A percentile compares a stretch with the other conserved stretches of the same genome.
Evolutionary conservation across 495 filamentous ascomycete species (phyloP).

Genomic region (Penicillium canariense): DNA sequence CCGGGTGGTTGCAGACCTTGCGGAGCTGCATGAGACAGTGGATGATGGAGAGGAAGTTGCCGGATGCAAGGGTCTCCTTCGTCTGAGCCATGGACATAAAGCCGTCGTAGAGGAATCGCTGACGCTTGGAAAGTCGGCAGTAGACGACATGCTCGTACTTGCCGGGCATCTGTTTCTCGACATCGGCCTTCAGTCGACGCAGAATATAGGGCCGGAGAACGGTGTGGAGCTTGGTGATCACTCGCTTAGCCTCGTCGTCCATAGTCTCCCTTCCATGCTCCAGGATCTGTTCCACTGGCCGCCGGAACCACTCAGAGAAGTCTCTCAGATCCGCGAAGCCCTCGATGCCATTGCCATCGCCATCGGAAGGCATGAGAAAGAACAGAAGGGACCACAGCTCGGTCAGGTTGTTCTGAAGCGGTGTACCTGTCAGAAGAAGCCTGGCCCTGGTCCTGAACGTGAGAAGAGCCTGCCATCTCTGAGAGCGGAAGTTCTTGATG

Average conservation of each 20-base stretch:
- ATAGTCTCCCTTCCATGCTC: constrained; percentile 91
- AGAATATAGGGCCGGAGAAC: constrained; percentile 91
- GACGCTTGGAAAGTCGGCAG: constrained; percentile 89
- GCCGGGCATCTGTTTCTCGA: constrained; percentile 98
- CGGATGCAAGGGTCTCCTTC: constrained; percentile 81
- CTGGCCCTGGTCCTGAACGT: constrained; percentile 86
- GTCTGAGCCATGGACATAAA: constrained; percentile 95
- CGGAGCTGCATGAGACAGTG: constrained; percentile 97
- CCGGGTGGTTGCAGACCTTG: constrained; percentile 98
- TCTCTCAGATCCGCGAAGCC: constrained; percentile 88
- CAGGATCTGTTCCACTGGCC: constrained; percentile 90
- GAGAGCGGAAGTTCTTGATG: constrained; percentile 98
- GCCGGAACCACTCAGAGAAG: constrained; percentile 90
- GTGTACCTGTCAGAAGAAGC: constrained; percentile 90
- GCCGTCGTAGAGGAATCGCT: constrained; percentile 93
- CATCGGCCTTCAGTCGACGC: constrained; percentile 90
- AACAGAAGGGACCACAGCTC: constrained; percentile 97
- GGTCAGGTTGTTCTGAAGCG: constrained; percentile 93
- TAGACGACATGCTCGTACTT: constrained; percentile 98
- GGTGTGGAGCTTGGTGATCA: constrained; percentile 89
- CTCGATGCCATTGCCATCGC: constrained; percentile 64
- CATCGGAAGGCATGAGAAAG: constrained; percentile 90
- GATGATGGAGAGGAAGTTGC: constrained; percentile 96
- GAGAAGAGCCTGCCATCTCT: constrained; percentile 91
- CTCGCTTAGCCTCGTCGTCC: constrained; percentile 84